Conservation (phyloP, 1,284 basidiomycete genomes). For the Rhodotorula sp. region DNA sequence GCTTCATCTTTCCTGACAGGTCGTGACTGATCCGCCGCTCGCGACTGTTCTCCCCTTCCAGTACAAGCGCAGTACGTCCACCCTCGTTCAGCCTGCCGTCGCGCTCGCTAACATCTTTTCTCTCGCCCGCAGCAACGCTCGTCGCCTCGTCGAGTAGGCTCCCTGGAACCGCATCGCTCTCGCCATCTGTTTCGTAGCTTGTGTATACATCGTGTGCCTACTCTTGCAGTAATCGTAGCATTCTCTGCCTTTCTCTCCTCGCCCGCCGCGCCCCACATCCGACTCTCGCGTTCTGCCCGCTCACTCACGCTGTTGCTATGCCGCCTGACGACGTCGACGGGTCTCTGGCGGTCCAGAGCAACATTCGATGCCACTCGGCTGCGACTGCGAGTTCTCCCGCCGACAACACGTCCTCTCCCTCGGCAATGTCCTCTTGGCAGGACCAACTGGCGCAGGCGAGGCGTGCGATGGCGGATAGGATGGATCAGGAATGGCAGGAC, state of each 20-base stretch:
- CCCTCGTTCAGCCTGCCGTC: no score
- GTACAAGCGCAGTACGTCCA: conserved; percentile 28
- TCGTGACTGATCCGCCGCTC: no score
- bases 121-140: conserved; percentile 22
- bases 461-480: neutral
- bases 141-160: conserved; percentile 22
- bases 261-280: neutral
- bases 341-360: neutral
- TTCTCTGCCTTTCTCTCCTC: neutral
- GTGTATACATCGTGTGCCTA: neutral
- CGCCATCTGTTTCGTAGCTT: neutral
- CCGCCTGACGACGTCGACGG: neutral
- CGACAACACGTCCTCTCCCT: no score
- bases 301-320: neutral
- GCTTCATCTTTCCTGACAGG: no score
- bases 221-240: no score
- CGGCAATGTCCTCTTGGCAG: conserved; percentile 1
- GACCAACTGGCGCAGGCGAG: conserved; percentile 7
- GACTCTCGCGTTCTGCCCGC: neutral
- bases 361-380: neutral
- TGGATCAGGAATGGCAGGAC: neutral
- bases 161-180: neutral
- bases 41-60: no score
- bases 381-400: neutral
- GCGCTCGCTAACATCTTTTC: neutral